A percentile compares a stretch with the other conserved stretches of the same genome.
phyloP scores from a whole-genome alignment of 23 red algal genomes.

The Cyanidiococcus yangmingshanensis region DNA sequence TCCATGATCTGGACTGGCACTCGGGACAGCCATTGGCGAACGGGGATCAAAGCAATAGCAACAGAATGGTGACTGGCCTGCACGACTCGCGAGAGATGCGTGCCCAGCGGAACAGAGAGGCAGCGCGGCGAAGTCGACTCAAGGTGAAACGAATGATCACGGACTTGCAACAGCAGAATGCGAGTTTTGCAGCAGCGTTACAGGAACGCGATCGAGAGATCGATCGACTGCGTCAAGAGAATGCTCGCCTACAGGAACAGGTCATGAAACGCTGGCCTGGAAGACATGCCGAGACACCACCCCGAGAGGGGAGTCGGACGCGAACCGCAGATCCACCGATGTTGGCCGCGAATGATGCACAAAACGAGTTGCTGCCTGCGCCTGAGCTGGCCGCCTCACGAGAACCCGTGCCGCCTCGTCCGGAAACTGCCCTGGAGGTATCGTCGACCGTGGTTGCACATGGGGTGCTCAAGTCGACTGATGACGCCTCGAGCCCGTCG shows the following conservation, averaged over 20 bases:
- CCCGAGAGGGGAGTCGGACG: no score
- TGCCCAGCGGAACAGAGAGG: conserved; percentile 6
- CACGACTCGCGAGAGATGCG: neutral
- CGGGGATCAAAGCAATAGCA: neutral
- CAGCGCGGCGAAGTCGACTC: conserved; percentile 11
- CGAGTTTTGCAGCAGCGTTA: neutral
- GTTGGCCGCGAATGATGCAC: no score
- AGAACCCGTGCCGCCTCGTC: no score
- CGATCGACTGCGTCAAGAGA: neutral
- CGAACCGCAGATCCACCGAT: no score
- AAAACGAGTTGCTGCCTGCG: no score
- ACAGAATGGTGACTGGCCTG: neutral
- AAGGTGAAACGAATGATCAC: neutral
- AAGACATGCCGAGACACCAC: no score
- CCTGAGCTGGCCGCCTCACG: no score
- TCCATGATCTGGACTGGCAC: neutral
- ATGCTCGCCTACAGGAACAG: neutral
- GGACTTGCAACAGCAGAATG: neutral
- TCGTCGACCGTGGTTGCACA: no score
- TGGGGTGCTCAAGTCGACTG: no score
- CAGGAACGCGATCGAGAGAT: neutral
- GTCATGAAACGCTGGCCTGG: neutral
- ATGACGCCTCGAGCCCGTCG: no score
- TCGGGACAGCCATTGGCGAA: neutral
- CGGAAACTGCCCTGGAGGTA: no score